Conservation (phyloP, 257 asterid species). For the Solanum chilense region DNA sequence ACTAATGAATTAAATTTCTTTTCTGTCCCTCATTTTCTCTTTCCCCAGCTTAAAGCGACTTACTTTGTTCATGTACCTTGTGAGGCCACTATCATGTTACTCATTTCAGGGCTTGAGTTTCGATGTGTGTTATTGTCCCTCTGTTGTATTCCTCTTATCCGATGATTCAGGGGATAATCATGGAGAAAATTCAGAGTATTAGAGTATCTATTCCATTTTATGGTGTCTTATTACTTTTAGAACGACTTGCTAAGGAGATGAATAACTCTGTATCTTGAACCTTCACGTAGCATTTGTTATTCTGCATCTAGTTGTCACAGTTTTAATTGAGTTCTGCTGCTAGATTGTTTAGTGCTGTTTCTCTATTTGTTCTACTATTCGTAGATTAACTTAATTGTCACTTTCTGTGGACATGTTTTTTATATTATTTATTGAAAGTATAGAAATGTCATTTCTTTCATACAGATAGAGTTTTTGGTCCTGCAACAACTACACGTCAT, state of each 20-base stretch:
- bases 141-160: neutral
- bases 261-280: neutral
- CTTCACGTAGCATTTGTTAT: neutral
- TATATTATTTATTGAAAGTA: neutral
- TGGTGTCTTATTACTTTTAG: neutral
- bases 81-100: neutral
- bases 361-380: neutral
- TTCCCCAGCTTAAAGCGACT: neutral
- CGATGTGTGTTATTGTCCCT: neutral
- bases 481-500: constrained; percentile 87
- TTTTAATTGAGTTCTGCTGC: neutral
- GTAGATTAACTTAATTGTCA: neutral
- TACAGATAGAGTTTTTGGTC: constrained; percentile 82
- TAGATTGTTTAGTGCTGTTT: neutral
- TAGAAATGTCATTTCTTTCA: neutral
- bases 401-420: neutral
- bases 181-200: neutral
- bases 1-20: neutral
- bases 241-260: neutral
- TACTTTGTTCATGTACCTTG: neutral
- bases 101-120: neutral
- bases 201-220: neutral
- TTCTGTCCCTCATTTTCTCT: neutral
- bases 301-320: neutral
- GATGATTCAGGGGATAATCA: neutral